Conservation (phyloP, 495 filamentous ascomycete species). For the Trichoderma reesei region DNA sequence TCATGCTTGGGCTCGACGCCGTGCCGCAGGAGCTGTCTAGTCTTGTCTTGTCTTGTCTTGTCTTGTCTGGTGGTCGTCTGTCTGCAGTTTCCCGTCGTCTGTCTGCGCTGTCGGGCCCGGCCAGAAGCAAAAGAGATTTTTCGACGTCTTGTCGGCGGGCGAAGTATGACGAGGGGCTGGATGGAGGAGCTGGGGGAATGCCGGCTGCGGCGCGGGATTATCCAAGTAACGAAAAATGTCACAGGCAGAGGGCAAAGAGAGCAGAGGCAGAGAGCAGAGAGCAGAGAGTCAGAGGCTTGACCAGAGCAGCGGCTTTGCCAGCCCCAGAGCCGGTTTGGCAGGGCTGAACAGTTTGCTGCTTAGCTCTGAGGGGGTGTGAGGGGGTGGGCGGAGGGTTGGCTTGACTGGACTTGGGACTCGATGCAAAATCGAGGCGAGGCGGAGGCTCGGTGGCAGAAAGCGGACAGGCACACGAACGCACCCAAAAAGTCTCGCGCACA, state of each 20-base stretch:
- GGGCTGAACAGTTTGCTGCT: constrained; percentile 3
- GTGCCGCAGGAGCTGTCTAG: background rate
- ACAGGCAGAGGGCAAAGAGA: background rate
- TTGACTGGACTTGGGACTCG: background rate
- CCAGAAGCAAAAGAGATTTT: background rate
- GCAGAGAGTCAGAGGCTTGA: background rate
- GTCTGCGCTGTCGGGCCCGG: background rate
- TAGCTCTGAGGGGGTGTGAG: background rate
- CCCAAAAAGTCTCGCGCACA: background rate
- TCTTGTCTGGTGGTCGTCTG: too few relatives aligned
- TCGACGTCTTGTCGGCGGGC: background rate
- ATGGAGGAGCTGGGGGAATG: background rate
- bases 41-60: too few relatives aligned
- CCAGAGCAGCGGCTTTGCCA: background rate
- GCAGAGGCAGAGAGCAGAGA: too few relatives aligned
- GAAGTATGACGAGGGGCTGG: background rate
- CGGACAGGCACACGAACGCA: constrained; percentile 1
- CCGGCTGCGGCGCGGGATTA: constrained; percentile 1
- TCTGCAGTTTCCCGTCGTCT: background rate
- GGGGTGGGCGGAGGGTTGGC: constrained; percentile 3
- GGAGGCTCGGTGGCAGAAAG: constrained; percentile 6
- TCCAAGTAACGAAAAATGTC: background rate
- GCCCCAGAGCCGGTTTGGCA: constrained; percentile 3
- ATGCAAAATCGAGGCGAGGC: background rate
- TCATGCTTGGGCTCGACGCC: background rate